Conservation (phyloP, 768 basidiomycete genomes). For the Hydnum rufescens region DNA sequence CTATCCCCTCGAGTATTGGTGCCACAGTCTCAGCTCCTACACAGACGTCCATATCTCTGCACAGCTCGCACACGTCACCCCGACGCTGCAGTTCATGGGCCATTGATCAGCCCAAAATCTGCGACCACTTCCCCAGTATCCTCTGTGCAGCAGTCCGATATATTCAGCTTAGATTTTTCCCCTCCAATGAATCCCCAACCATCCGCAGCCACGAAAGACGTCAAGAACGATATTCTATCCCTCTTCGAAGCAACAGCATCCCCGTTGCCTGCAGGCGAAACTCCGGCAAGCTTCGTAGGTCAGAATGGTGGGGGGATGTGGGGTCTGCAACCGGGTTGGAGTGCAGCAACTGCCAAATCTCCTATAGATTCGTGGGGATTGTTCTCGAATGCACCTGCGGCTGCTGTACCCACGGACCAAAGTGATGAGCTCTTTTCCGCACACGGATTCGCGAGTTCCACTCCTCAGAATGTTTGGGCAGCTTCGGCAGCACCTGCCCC, state of each 20-base stretch:
- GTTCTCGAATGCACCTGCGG: neutral
- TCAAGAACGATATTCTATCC: constrained; percentile 72
- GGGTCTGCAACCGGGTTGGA: constrained; percentile 45
- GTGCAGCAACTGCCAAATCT: constrained; percentile 5
- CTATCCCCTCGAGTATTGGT: constrained; percentile 5
- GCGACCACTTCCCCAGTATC: constrained; percentile 7
- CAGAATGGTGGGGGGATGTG: constrained; percentile 35
- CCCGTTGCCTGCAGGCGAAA: constrained; percentile 13
- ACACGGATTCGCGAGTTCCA: neutral
- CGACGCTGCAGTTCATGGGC: constrained; percentile 4
- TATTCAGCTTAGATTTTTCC: constrained; percentile 79
- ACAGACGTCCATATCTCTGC: constrained; percentile 9
- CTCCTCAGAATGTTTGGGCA: constrained; percentile 5
- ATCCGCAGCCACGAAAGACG: constrained; percentile 36
- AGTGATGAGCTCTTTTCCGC: neutral
- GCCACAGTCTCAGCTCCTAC: constrained; percentile 3
- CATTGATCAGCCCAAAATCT: neutral
- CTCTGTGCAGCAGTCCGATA: constrained; percentile 29
- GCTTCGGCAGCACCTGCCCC: neutral
- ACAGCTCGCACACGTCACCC: neutral
- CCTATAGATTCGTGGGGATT: constrained; percentile 1
- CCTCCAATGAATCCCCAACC: constrained; percentile 24
- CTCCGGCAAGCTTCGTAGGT: constrained; percentile 34
- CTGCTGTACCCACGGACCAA: neutral
- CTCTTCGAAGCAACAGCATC: constrained; percentile 39